Conservation (phyloP, 2,329 filamentous ascomycete genomes). For the Fusarium transvaalense region DNA sequence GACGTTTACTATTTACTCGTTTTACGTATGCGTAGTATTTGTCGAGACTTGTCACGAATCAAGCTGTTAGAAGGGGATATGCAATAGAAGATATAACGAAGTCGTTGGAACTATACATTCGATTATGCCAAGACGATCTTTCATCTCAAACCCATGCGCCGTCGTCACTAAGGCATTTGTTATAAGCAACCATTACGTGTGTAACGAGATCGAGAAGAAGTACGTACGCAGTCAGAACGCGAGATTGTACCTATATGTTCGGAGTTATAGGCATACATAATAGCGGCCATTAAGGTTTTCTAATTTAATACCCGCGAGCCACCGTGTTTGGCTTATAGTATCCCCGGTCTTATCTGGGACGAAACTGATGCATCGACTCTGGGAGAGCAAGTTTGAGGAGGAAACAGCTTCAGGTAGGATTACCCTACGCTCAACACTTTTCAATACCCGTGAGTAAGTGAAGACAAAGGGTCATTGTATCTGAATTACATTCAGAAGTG, state of each 20-base stretch:
- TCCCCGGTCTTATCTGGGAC: slow-evolving; percentile 18
- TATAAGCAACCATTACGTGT: slow-evolving; percentile 11
- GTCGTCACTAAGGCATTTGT: slow-evolving; percentile 9
- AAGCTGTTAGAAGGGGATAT: neutral
- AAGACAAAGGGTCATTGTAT: neutral
- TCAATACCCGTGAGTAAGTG: neutral
- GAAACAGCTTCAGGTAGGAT: slow-evolving; percentile 22
- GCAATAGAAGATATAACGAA: slow-evolving; percentile 3
- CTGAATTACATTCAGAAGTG: neutral
- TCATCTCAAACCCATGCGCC: slow-evolving; percentile 22
- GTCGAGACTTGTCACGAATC: neutral
- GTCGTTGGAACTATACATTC: neutral
- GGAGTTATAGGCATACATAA: neutral
- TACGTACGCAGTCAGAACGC: neutral
- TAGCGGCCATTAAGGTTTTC: slow-evolving; percentile 2
- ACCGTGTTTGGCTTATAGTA: slow-evolving; percentile 18
- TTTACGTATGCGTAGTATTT: neutral
- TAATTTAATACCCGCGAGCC: slow-evolving; percentile 10
- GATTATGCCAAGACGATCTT: slow-evolving; percentile 18
- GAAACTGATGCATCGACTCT: neutral
- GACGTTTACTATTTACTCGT: neutral
- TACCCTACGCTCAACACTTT: neutral
- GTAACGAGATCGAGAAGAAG: slow-evolving; percentile 1
- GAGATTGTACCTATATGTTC: slow-evolving; percentile 2
- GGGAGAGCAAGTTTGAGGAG: slow-evolving; percentile 16